Percentiles rank a stretch among this genome's conserved stretches.
Conservation (phyloP, 192 early-diverging fungal genomes). For the Coemansia sp. region DNA sequence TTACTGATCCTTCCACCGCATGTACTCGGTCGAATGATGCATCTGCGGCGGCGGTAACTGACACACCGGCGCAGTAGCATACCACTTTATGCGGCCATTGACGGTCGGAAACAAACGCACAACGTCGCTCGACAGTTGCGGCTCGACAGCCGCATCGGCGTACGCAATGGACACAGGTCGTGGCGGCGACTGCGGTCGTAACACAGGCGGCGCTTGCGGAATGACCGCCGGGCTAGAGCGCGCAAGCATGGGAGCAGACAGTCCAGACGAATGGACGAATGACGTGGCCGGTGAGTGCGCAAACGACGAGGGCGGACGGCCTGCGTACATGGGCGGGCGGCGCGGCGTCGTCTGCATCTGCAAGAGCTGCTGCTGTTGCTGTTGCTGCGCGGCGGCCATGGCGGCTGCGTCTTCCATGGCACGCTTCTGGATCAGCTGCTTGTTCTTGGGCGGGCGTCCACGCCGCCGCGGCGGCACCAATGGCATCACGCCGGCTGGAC, state of each 20-base stretch:
- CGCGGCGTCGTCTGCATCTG: constrained; percentile 6
- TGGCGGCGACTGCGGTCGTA: constrained; percentile 6
- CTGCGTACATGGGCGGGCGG: constrained; percentile 4
- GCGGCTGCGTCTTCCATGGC: constrained; percentile 46
- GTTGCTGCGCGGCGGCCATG: constrained; percentile 9
- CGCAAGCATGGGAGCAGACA: background rate
- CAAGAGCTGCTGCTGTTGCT: constrained; percentile 19
- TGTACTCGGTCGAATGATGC: constrained; percentile 32
- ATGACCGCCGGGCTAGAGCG: background rate
- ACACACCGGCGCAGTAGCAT: constrained; percentile 33
- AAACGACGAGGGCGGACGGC: constrained; percentile 18
- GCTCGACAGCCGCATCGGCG: constrained; percentile 11
- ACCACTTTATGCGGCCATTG: constrained; percentile 43
- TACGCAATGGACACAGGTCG: constrained; percentile 18
- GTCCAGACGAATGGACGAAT: background rate
- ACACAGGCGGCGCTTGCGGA: background rate
- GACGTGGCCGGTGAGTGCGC: background rate
- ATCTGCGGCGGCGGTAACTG: background rate
- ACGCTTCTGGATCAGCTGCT: constrained; percentile 49
- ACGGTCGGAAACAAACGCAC: constrained; percentile 37
- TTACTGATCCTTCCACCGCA: constrained; percentile 23
- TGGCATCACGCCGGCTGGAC: constrained; percentile 4
- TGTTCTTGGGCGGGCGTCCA: constrained; percentile 51
- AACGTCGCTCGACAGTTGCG: constrained; percentile 32
- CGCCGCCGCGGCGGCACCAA: constrained; percentile 31